A percentile compares a stretch with the other conserved stretches of the same genome.
These are phyloP conservation scores for Fusarium torreyae DNA, from an alignment of 2,329 filamentous ascomycete species.

Conservation along the genomic window DNA sequence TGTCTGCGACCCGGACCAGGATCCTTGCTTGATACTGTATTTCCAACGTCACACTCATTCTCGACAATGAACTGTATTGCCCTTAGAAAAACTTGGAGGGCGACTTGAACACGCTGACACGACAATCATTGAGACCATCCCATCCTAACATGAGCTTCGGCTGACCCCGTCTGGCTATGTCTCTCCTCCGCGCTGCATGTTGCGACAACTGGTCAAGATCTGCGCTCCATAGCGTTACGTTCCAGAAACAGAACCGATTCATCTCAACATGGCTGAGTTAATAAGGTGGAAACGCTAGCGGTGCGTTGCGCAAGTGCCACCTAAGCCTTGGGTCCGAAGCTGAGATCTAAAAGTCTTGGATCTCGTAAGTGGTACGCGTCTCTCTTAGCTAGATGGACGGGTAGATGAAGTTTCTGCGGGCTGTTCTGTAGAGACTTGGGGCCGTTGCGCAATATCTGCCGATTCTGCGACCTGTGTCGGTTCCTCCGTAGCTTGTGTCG, in stretches of 20 bases:
- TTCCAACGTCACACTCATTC: conserved; percentile 40
- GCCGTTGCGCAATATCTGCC: background rate
- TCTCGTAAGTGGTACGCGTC: conserved; percentile 25
- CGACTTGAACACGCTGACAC: conserved; percentile 11
- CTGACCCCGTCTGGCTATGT: background rate
- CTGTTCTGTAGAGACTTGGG: background rate
- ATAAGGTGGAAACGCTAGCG: conserved; percentile 34
- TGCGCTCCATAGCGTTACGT: conserved; percentile 14
- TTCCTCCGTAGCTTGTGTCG: background rate
- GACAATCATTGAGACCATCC: background rate
- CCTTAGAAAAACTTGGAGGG: conserved; percentile 6
- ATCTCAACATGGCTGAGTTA: conserved; percentile 33
- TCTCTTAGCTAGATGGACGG: background rate
- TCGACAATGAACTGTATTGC: conserved; percentile 36
- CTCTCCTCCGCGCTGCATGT: conserved; percentile 19
- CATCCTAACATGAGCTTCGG: conserved; percentile 6
- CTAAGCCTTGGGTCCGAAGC: conserved; percentile 31
- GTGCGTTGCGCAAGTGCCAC: conserved; percentile 39
- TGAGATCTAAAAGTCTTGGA: conserved; percentile 21
- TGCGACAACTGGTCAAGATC: conserved; percentile 34
- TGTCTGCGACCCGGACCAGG: conserved; percentile 18
- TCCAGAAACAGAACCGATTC: conserved; percentile 15
- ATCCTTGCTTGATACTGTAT: conserved; percentile 24
- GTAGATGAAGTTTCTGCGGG: background rate
- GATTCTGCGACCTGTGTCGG: background rate